A percentile compares a stretch with the other conserved stretches of the same genome.
Conservation (phyloP, 2,329 filamentous ascomycete species). For the Akanthomyces dipterigenus region DNA sequence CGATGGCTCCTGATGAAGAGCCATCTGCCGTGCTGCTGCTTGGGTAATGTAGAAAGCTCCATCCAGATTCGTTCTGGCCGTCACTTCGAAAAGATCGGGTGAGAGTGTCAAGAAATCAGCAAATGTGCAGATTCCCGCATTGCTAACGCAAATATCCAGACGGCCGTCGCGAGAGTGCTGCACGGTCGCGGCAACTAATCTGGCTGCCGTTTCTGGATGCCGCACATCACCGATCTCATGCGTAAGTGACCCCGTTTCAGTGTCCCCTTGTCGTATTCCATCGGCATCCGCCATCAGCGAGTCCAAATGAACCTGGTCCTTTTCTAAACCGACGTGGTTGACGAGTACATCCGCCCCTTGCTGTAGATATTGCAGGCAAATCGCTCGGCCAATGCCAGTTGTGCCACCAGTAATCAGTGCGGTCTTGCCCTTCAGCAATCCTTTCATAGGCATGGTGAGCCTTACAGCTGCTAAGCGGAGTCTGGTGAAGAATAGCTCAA, state of each 20-base stretch:
- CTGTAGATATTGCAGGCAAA: constrained; percentile 68
- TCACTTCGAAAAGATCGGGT: constrained; percentile 62
- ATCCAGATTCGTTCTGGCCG: constrained; percentile 73
- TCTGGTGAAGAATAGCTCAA: neutral
- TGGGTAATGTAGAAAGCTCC: constrained; percentile 87
- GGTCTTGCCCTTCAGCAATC: constrained; percentile 64
- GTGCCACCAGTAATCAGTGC: constrained; percentile 83
- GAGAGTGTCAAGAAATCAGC: constrained; percentile 74
- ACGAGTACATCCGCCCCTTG: constrained; percentile 75
- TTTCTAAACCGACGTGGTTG: constrained; percentile 63
- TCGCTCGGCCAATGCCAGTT: constrained; percentile 81
- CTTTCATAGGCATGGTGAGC: constrained; percentile 35
- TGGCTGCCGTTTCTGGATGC: constrained; percentile 61
- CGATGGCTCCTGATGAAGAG: constrained; percentile 48
- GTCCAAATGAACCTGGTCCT: constrained; percentile 44
- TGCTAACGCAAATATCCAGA: constrained; percentile 76
- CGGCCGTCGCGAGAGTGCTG: constrained; percentile 47
- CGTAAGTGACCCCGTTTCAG: constrained; percentile 23
- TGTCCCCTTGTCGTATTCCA: constrained; percentile 28
- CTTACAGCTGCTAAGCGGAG: too few relatives aligned
- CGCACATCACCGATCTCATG: constrained; percentile 73
- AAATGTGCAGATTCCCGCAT: constrained; percentile 85
- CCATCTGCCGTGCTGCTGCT: constrained; percentile 80
- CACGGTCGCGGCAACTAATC: constrained; percentile 62
- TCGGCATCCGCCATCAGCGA: constrained; percentile 47